phyloP scores from a whole-genome alignment of 129 eudicot species.

The Helianthus tuberosus region DNA sequence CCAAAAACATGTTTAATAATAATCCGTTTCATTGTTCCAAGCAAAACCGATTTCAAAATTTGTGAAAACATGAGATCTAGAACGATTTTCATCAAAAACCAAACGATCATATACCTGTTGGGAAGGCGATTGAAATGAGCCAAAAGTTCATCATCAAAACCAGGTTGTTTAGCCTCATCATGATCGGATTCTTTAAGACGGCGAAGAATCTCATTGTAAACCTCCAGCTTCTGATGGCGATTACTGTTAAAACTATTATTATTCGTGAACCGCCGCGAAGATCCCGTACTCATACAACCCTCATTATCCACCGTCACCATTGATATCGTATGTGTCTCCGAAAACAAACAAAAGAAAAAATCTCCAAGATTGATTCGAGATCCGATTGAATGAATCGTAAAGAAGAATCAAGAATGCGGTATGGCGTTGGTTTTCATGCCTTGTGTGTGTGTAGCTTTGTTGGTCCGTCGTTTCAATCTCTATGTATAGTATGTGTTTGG shows the following conservation, averaged over 20 bases:
- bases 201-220: conserved; percentile 82
- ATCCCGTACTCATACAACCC: conserved; percentile 68
- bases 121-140: conserved; percentile 95
- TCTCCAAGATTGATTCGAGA: conserved; percentile 6
- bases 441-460: neutral
- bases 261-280: conserved; percentile 36
- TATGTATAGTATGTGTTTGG: neutral
- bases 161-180: conserved; percentile 60
- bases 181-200: conserved; percentile 64
- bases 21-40: no score
- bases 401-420: conserved; percentile 1
- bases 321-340: neutral
- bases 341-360: neutral
- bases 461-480: neutral
- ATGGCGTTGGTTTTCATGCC: conserved; percentile 8
- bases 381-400: neutral
- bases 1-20: neutral
- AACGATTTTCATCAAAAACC: conserved; percentile 10
- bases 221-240: conserved; percentile 78
- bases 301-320: conserved; percentile 92
- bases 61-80: conserved; percentile 1
- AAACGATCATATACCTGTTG: conserved; percentile 43
- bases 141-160: conserved; percentile 87
- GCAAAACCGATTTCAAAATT: neutral
- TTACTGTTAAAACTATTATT: conserved; percentile 18